Percentiles rank a stretch among this genome's conserved stretches.
These are phyloP conservation scores for Mucor indicus DNA, from an alignment of 371 early-diverging fungal genomes.

Conservation along the genomic window DNA sequence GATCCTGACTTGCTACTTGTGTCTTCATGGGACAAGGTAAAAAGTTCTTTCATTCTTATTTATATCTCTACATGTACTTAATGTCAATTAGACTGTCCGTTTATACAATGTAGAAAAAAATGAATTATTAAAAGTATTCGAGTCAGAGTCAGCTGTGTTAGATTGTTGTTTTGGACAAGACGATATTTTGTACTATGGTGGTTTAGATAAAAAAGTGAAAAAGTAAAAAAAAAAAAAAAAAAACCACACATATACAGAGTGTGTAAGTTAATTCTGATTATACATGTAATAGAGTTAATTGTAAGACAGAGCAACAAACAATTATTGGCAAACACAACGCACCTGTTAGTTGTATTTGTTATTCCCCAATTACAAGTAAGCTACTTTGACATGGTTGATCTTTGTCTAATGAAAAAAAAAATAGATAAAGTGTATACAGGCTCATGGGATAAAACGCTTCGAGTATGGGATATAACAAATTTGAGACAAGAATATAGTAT, in stretches of 20 bases:
- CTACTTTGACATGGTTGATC: background rate
- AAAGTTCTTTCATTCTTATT: background rate
- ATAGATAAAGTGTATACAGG: slow-evolving; percentile 72
- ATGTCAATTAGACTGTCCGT: slow-evolving; percentile 60
- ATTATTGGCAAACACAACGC: slow-evolving; percentile 56
- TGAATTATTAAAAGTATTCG: slow-evolving; percentile 48
- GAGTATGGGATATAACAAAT: slow-evolving; percentile 76
- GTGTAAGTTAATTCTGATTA: no score
- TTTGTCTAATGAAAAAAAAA: background rate
- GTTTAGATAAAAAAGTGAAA: slow-evolving; percentile 63
- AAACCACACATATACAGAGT: no score
- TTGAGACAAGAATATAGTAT: slow-evolving; percentile 47
- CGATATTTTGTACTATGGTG: slow-evolving; percentile 62
- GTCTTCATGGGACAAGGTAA: slow-evolving; percentile 90
- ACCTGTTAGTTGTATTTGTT: slow-evolving; percentile 63
- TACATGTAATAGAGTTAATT: slow-evolving; percentile 44
- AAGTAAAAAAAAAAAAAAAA: slow-evolving; percentile 43
- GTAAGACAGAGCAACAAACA: slow-evolving; percentile 40
- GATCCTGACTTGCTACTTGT: slow-evolving; percentile 66
- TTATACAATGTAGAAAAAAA: slow-evolving; percentile 77
- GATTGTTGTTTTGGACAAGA: slow-evolving; percentile 66
- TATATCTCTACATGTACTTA: background rate
- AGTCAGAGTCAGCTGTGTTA: slow-evolving; percentile 69
- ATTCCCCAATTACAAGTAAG: slow-evolving; percentile 52
- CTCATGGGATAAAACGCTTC: slow-evolving; percentile 87